Base-by-base conservation (phyloP, 2,329 filamentous ascomycete genomes). In the Talaromyces sp. region DNA sequence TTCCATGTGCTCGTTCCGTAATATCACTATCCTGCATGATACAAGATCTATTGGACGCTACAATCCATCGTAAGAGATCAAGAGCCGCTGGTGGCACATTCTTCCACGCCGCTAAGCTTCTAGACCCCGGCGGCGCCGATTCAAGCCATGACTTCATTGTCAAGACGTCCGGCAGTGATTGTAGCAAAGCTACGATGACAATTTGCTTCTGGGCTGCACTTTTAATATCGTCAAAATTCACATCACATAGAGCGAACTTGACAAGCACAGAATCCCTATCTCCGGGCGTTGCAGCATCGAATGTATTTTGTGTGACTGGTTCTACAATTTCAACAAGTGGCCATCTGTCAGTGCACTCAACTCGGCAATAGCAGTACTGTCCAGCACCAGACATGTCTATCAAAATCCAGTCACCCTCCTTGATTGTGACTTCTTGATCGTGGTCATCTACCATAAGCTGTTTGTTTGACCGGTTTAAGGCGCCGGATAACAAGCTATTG, bases 1-100 rank as follows among this genome's bases (percentile, higher is more conserved):
- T 56, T 35, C 14, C 9, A 19, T 31, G 8, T 27, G 22, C 1
- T 57, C 24, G 24, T 61, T 13, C 71, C 5, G 66, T 22, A 64
- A 74, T 19, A 47, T 78, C 77, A 50, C 89, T 87, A 16, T 95
- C 88, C 69, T 94, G 88, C 54, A 94, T 83, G 66, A 97, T 95
- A 70, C 89, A 93, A 0, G 93, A 94, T 54, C 92, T 84, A 71
- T 97, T 97, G 0, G 93, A 96, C 0, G 93, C 91, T 65, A 97
- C 86, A 67, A 97, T 91, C 93, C 93, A 97, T 60, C 91, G 85
- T 22, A 97, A 79, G 0, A 96, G 76, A 22, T 87, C 85, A 3
- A 91, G 77, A 0, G 89, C 86, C 7, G 90, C 85, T 2, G 86
- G 85, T 0, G 89, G 85, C 10, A 97, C 82, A 19, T 83, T 81